A percentile compares a stretch with the other conserved stretches of the same genome.
Conservation (phyloP, 1,284 basidiomycete genomes). For the Rhodotorula sp. region DNA sequence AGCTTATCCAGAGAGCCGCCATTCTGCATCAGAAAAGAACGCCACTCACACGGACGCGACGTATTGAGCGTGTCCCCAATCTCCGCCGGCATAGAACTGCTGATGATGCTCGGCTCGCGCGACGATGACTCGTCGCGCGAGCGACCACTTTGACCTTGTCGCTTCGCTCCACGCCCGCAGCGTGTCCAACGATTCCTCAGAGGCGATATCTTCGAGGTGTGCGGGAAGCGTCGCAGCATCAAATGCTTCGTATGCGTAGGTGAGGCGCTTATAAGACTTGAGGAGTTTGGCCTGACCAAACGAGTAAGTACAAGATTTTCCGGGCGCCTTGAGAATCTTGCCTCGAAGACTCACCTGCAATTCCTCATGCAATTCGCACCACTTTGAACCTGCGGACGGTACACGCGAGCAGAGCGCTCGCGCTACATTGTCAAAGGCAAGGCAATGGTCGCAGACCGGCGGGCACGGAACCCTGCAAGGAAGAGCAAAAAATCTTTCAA, state of each 20-base stretch:
- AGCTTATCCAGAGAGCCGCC: too few relatives aligned
- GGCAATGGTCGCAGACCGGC: conserved; percentile 29
- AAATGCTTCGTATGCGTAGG: conserved; percentile 26
- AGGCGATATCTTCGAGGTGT: not conserved
- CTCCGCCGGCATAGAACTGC: conserved; percentile 42
- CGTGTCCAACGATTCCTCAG: conserved; percentile 8
- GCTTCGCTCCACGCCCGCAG: conserved; percentile 30
- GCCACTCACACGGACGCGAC: conserved; percentile 27
- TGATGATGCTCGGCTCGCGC: conserved; percentile 40
- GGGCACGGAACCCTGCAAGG: conserved; percentile 12
- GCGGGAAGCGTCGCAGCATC: conserved; percentile 20
- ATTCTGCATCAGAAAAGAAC: too few relatives aligned
- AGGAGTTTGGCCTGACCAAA: conserved; percentile 36
- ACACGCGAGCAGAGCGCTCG: conserved; percentile 11
- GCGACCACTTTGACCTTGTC: conserved; percentile 32
- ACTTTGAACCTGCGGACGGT: conserved; percentile 26
- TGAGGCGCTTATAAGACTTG: conserved; percentile 41
- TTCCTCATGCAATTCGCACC: conserved; percentile 41
- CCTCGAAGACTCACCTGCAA: conserved; percentile 22
- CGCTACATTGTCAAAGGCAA: conserved; percentile 32
- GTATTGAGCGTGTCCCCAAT: conserved; percentile 38
- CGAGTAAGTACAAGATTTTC: not conserved
- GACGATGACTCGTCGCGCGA: conserved; percentile 32
- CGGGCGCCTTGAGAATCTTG: not conserved
- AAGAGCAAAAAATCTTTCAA: too few relatives aligned